Conservation (phyloP, 2,329 filamentous ascomycete species). For the Epicoccum nigrum region DNA sequence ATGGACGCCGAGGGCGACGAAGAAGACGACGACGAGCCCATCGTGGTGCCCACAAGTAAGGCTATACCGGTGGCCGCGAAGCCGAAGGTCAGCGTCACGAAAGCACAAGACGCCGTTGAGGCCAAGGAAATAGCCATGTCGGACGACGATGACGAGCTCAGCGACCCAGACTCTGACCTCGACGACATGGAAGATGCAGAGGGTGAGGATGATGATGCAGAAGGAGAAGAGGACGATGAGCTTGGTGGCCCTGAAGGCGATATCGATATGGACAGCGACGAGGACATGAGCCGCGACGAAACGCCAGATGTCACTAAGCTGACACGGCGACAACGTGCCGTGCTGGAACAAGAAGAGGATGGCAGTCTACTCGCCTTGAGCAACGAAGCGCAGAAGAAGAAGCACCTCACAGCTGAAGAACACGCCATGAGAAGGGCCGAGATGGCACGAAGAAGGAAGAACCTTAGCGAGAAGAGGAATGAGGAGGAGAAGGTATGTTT, state of each 20-base stretch:
- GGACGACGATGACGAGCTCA: conserved; percentile 53
- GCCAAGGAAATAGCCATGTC: conserved; percentile 58
- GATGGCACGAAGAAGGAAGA: conserved; percentile 75
- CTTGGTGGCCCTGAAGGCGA: conserved; percentile 43
- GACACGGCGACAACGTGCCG: conserved; percentile 71
- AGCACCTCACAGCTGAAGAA: conserved; percentile 74
- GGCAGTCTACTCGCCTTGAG: conserved; percentile 59
- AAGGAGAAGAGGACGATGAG: conserved; percentile 52
- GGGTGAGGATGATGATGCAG: conserved; percentile 52
- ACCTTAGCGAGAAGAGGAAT: conserved; percentile 76
- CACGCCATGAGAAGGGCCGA: conserved; percentile 74
- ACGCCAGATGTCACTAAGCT: conserved; percentile 70
- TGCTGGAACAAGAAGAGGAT: conserved; percentile 59
- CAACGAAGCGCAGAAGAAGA: conserved; percentile 74
- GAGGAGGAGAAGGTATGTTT: conserved; percentile 72
- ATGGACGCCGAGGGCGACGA: conserved; percentile 48
- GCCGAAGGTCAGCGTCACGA: conserved; percentile 40
- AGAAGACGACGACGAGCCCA: conserved; percentile 47
- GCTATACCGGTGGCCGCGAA: conserved; percentile 40
- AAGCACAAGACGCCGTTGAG: conserved; percentile 52
- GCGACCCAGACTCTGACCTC: conserved; percentile 47
- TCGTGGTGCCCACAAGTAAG: conserved; percentile 37
- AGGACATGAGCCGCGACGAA: conserved; percentile 61
- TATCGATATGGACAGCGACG: conserved; percentile 57
- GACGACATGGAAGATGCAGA: conserved; percentile 56